phyloP scores from a whole-genome alignment of 352 stramenopile species.

The Phytopythium litorale region DNA sequence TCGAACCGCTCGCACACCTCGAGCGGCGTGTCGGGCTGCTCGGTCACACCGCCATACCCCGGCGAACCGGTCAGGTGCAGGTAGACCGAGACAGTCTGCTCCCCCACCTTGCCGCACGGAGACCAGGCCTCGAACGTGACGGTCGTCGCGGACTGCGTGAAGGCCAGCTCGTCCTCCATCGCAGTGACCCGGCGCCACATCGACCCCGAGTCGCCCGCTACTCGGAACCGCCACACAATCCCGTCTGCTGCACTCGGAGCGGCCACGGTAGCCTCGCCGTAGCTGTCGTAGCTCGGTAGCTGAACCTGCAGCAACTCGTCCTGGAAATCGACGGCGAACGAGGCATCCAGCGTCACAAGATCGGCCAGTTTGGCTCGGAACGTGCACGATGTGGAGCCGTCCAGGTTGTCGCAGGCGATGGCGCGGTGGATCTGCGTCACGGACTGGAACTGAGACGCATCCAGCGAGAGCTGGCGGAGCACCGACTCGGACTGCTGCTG shows the following conservation, averaged over 20 bases:
- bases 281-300: slow-evolving; percentile 1
- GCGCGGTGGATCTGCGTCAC: slow-evolving; percentile 59
- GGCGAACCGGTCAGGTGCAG: slow-evolving; percentile 37
- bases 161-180: slow-evolving; percentile 27
- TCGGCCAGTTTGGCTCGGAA: slow-evolving; percentile 33
- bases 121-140: slow-evolving; percentile 60
- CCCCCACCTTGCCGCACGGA: slow-evolving; percentile 41
- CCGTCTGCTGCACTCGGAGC: background rate
- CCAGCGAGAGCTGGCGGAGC: slow-evolving; percentile 24
- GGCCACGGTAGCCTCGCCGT: background rate
- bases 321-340: slow-evolving; percentile 2
- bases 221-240: slow-evolving; percentile 3
- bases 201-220: background rate
- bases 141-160: slow-evolving; percentile 36
- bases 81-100: slow-evolving; percentile 44
- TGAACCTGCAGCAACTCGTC: slow-evolving; percentile 2
- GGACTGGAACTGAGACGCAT: slow-evolving; percentile 32
- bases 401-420: slow-evolving; percentile 43
- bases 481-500: slow-evolving; percentile 29
- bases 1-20: slow-evolving; percentile 47
- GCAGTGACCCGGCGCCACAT: slow-evolving; percentile 17
- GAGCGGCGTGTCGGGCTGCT: background rate
- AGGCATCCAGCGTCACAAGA: slow-evolving; percentile 9
- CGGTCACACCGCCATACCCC: background rate
- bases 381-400: slow-evolving; percentile 23